Conservation (phyloP, 139 green algal genomes). For the Bryopsis sp. region DNA sequence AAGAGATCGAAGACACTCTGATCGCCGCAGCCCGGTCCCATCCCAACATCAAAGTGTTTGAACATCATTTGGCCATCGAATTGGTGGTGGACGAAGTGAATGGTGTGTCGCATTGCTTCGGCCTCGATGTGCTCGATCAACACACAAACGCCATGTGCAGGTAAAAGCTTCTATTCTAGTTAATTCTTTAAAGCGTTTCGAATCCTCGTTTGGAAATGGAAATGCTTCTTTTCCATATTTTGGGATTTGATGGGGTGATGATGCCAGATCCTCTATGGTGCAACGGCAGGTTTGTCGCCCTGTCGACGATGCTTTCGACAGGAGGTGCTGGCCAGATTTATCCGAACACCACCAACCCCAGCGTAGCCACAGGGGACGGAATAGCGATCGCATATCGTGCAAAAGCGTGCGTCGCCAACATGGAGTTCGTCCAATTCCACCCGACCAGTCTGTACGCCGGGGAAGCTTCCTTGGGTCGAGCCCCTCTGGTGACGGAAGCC, state of each 20-base stretch:
- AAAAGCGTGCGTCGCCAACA: conserved; percentile 72
- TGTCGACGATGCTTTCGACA: conserved; percentile 80
- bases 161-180: too few species aligned
- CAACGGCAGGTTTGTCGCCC: conserved; percentile 42
- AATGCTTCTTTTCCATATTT: too few species aligned
- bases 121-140: conserved; percentile 67
- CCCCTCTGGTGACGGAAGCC: conserved; percentile 93
- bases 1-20: conserved; percentile 89
- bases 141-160: neutral
- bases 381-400: conserved; percentile 91
- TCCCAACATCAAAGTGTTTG: conserved; percentile 74
- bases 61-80: conserved; percentile 63
- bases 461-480: conserved; percentile 29
- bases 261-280: too few species aligned
- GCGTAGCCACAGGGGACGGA: conserved; percentile 90
- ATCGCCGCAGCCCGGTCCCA: conserved; percentile 47
- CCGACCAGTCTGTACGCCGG: conserved; percentile 69
- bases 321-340: conserved; percentile 92
- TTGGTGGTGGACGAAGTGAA: conserved; percentile 1
- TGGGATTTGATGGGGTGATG: too few species aligned
- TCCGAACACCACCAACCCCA: conserved; percentile 93
- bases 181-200: too few species aligned
- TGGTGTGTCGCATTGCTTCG: conserved; percentile 61
- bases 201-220: too few species aligned
- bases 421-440: conserved; percentile 99